phyloP scores from a whole-genome alignment of 2,329 filamentous ascomycete genomes.

The Fusarium sp. region DNA sequence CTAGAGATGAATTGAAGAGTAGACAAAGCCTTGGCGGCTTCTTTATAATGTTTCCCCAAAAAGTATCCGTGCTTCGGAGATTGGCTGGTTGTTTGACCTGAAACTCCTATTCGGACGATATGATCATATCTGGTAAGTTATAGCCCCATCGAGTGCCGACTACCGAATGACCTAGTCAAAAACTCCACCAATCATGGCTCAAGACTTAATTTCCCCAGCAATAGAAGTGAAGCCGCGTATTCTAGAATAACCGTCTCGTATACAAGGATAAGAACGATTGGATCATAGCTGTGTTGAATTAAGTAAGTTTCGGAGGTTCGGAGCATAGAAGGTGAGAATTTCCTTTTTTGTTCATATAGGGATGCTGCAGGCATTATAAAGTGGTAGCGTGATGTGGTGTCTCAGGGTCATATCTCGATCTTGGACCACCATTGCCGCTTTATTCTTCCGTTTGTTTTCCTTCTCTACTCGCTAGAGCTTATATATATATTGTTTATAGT shows the following conservation, averaged over 20 bases:
- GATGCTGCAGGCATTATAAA: neutral
- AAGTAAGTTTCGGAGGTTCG: neutral
- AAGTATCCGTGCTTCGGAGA: neutral
- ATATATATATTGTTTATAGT: neutral
- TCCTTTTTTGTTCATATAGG: neutral
- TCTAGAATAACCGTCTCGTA: neutral
- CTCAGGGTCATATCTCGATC: neutral
- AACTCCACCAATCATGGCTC: conserved; percentile 21
- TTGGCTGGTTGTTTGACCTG: conserved; percentile 15
- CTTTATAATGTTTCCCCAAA: neutral
- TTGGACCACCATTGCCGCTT: neutral
- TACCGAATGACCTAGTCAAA: conserved; percentile 2
- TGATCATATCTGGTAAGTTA: conserved; percentile 16
- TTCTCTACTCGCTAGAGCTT: neutral
- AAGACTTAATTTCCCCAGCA: conserved; percentile 24
- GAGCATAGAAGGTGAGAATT: neutral
- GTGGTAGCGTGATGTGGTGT: neutral
- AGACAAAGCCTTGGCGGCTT: neutral
- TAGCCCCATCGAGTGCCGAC: conserved; percentile 24
- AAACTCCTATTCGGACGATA: conserved; percentile 17
- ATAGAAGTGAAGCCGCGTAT: conserved; percentile 12
- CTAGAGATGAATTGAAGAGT: neutral
- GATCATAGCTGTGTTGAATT: neutral
- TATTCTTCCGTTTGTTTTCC: neutral
- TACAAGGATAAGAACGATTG: neutral